Percentiles rank a stretch among this genome's conserved stretches.
Conservation (phyloP, 768 basidiomycete species). For the Tremella fuciformis region DNA sequence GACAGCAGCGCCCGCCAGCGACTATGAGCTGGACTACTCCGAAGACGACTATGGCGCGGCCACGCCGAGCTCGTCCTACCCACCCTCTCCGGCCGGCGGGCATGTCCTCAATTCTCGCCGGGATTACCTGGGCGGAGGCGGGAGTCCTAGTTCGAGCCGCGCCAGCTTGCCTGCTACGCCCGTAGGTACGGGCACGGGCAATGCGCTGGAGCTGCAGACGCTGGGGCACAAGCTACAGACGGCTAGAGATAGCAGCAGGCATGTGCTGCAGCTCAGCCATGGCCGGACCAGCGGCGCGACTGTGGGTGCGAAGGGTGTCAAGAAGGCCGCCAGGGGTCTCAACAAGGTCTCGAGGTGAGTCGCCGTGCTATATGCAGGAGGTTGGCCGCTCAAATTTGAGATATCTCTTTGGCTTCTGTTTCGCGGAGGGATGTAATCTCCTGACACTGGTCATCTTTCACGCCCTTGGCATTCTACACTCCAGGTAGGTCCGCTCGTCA, state of each 20-base stretch:
- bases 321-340: conserved; percentile 39
- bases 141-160: too few species aligned
- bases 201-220: conserved; percentile 15
- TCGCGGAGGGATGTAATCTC: conserved; percentile 45
- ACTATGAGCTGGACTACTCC: conserved; percentile 10
- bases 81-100: conserved; percentile 25
- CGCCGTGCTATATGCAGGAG: too few species aligned
- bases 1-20: background rate
- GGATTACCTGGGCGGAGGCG: too few species aligned
- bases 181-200: background rate
- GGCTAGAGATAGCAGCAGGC: conserved; percentile 13
- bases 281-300: conserved; percentile 8
- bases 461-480: conserved; percentile 42
- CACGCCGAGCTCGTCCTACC: conserved; percentile 20
- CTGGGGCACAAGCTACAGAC: conserved; percentile 32
- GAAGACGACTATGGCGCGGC: background rate
- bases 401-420: conserved; percentile 43
- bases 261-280: conserved; percentile 28
- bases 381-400: background rate
- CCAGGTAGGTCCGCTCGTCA: conserved; percentile 26
- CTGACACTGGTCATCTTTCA: conserved; percentile 48
- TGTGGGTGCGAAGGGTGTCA: conserved; percentile 20
- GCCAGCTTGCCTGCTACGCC: too few species aligned
- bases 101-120: background rate
- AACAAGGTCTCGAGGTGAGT: conserved; percentile 40